These are phyloP conservation scores for Podila minutissima DNA, from an alignment of 192 early-diverging fungal species.

Conservation along the genomic window DNA sequence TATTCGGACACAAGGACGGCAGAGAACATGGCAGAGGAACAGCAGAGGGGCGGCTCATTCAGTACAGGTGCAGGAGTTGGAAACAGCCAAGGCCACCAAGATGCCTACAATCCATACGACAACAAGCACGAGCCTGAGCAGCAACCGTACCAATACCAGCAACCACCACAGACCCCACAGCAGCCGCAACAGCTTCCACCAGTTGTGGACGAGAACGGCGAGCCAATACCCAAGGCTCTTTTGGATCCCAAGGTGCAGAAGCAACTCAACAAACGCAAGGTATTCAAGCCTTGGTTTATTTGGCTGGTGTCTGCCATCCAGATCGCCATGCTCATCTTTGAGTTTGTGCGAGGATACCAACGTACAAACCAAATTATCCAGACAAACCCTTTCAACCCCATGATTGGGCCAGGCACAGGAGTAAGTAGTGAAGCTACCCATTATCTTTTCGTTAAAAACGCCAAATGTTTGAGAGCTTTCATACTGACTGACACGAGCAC, in stretches of 20 bases:
- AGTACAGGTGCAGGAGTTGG: slow-evolving; percentile 18
- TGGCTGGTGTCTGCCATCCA: slow-evolving; percentile 54
- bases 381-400: slow-evolving; percentile 76
- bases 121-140: slow-evolving; percentile 7
- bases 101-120: slow-evolving; percentile 7
- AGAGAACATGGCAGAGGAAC: slow-evolving; percentile 17
- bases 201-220: slow-evolving; percentile 9
- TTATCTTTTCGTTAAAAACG: not conserved
- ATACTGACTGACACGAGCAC: not conserved
- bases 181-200: not conserved
- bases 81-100: not conserved
- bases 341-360: slow-evolving; percentile 64
- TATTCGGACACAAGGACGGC: slow-evolving; percentile 35
- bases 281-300: slow-evolving; percentile 56
- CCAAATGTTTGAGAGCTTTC: too few relatives aligned
- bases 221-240: slow-evolving; percentile 38
- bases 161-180: not conserved
- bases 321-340: slow-evolving; percentile 58
- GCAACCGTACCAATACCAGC: slow-evolving; percentile 1
- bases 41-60: not conserved
- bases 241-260: slow-evolving; percentile 48
- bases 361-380: slow-evolving; percentile 70
- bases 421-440: slow-evolving; percentile 47
- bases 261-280: slow-evolving; percentile 36
- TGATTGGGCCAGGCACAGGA: slow-evolving; percentile 80